Conservation (phyloP, 164 flowering plant species). For the Hamamelis virginiana region DNA sequence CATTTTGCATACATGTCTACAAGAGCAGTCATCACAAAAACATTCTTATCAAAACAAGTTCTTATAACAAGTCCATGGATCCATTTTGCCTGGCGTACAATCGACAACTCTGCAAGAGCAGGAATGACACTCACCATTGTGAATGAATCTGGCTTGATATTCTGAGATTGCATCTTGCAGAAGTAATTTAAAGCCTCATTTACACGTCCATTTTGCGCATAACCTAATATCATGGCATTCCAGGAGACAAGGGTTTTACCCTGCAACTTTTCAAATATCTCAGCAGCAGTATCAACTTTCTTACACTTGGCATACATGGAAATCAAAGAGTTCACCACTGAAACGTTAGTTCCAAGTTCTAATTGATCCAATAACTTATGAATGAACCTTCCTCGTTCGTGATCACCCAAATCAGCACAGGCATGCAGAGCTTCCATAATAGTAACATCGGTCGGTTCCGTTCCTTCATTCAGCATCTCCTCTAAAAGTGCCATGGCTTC, state of each 20-base stretch:
- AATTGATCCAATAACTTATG: constrained; percentile 49
- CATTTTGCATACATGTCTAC: constrained; percentile 97
- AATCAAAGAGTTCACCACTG: constrained; percentile 76
- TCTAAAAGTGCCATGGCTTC: constrained; percentile 61
- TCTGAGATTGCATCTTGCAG: constrained; percentile 46
- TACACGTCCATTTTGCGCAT: constrained; percentile 68
- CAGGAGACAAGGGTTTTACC: constrained; percentile 74
- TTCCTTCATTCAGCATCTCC: constrained; percentile 62
- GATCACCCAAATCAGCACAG: constrained; percentile 69
- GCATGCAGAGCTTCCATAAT: constrained; percentile 75
- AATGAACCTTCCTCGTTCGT: constrained; percentile 49
- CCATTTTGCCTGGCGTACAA: constrained; percentile 75
- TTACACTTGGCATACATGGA: constrained; percentile 90
- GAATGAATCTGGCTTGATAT: constrained; percentile 63
- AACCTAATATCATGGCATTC: constrained; percentile 87
- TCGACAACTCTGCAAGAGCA: constrained; percentile 73
- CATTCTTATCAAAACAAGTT: constrained; percentile 50
- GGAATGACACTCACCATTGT: constrained; percentile 79
- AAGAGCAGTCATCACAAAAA: constrained; percentile 75
- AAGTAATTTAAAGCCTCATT: constrained; percentile 64
- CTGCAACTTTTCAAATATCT: constrained; percentile 44
- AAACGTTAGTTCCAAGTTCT: constrained; percentile 51
- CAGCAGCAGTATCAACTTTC: constrained; percentile 56
- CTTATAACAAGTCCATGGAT: constrained; percentile 72
- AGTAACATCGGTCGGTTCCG: constrained; percentile 68